Conservation (phyloP, 495 filamentous ascomycete genomes). For the Saxispiralis lemnorum region DNA sequence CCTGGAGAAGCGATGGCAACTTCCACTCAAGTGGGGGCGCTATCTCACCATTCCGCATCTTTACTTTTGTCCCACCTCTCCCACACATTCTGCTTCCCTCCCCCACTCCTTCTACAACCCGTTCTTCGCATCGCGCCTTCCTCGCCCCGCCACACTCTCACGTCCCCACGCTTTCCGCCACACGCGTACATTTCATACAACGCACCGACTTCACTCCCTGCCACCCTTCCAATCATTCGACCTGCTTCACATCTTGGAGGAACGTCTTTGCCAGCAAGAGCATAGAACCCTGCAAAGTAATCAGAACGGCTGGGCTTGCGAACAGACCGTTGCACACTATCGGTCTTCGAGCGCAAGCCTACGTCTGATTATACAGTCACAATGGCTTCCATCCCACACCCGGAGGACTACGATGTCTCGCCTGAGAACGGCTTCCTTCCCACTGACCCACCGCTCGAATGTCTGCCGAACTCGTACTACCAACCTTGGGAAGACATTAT, state of each 20-base stretch:
- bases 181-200: too few species aligned
- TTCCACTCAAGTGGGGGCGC: too few species aligned
- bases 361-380: conserved; percentile 10
- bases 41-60: too few species aligned
- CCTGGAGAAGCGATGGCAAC: too few species aligned
- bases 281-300: not conserved
- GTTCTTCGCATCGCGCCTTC: too few species aligned
- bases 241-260: not conserved
- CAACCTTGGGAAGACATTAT: conserved; percentile 76
- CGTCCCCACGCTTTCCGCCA: too few species aligned
- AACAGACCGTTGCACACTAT: not conserved
- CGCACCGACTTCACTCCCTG: too few species aligned
- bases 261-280: too few species aligned
- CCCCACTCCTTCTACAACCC: too few species aligned
- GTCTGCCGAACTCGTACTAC: conserved; percentile 77
- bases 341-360: conserved; percentile 16
- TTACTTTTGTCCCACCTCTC: too few species aligned
- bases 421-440: conserved; percentile 78
- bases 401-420: conserved; percentile 77
- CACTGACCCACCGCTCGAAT: conserved; percentile 55
- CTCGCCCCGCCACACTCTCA: too few species aligned
- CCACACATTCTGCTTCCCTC: too few species aligned
- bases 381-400: conserved; percentile 71
- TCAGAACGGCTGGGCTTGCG: conserved; percentile 15
- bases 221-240: not conserved